Percentiles rank a stretch among this genome's conserved stretches.
phyloP scores from a whole-genome alignment of 1,284 basidiomycete species.

The Farysia itapuensis region DNA sequence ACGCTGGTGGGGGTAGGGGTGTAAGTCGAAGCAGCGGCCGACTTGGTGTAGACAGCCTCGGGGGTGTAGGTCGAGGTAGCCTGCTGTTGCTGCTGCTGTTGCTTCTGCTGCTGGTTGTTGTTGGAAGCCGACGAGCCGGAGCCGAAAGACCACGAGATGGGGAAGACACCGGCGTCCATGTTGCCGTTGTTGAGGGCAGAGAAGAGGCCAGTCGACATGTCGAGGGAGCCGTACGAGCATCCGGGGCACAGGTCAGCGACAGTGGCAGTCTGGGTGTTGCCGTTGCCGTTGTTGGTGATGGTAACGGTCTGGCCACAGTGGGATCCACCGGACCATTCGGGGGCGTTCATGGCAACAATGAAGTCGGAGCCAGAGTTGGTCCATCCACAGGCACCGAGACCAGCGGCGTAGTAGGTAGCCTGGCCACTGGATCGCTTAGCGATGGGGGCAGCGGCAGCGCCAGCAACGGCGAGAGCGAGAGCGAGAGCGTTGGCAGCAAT shows the following conservation, averaged over 20 bases:
- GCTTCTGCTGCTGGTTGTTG: slow-evolving; percentile 29
- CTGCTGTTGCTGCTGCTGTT: slow-evolving; percentile 17
- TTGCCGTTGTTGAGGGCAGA: slow-evolving; percentile 47
- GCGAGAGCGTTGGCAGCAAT: slow-evolving; percentile 43
- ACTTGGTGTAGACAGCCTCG: slow-evolving; percentile 7
- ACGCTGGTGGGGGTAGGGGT: not conserved
- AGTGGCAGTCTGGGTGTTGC: slow-evolving; percentile 68
- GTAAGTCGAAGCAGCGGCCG: slow-evolving; percentile 4
- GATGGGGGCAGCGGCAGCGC: slow-evolving; percentile 41
- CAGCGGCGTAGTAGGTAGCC: slow-evolving; percentile 52
- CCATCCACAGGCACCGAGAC: slow-evolving; percentile 40
- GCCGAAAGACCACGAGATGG: slow-evolving; percentile 49
- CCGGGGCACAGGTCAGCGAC: slow-evolving; percentile 74
- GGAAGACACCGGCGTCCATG: slow-evolving; percentile 52
- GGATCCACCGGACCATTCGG: slow-evolving; percentile 39
- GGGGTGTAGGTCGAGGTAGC: slow-evolving; percentile 23
- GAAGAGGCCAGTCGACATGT: slow-evolving; percentile 77
- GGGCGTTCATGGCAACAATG: slow-evolving; percentile 55
- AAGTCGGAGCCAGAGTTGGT: slow-evolving; percentile 41
- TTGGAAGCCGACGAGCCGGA: slow-evolving; percentile 19
- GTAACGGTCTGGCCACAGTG: slow-evolving; percentile 69
- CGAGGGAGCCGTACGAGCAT: slow-evolving; percentile 73
- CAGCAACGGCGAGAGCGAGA: slow-evolving; percentile 37
- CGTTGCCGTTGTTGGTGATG: slow-evolving; percentile 66
- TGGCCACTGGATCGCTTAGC: slow-evolving; percentile 33